A percentile compares a stretch with the other conserved stretches of the same genome.
Conservation (phyloP, 805 yeast genomes). For the Metschnikowia henanensis region DNA sequence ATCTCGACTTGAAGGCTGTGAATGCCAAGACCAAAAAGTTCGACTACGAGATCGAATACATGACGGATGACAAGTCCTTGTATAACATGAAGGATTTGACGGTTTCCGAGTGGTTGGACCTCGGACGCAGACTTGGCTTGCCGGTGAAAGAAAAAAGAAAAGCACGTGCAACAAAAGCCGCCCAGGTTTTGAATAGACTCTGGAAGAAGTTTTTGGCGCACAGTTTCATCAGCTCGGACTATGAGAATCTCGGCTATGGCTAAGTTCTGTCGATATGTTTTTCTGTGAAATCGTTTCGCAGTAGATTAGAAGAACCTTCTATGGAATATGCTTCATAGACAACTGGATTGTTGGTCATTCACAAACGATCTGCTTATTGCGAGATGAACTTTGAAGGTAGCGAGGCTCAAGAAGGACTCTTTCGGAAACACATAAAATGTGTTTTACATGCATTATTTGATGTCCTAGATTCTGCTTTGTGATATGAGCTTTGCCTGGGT, state of each 20-base stretch:
- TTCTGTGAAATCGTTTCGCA: too few relatives aligned
- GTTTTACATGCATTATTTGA: too few relatives aligned
- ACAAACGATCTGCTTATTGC: too few relatives aligned
- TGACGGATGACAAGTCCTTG: slow-evolving; percentile 56
- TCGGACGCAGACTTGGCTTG: slow-evolving; percentile 54
- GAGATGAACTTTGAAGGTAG: too few relatives aligned
- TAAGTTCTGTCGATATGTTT: too few relatives aligned
- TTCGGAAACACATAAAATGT: too few relatives aligned
- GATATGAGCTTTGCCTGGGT: too few relatives aligned
- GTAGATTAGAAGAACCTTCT: too few relatives aligned
- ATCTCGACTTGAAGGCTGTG: slow-evolving; percentile 55
- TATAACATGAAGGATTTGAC: slow-evolving; percentile 54
- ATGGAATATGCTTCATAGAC: too few relatives aligned
- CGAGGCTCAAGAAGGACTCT: too few relatives aligned
- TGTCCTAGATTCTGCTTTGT: too few relatives aligned
- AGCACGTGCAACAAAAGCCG: slow-evolving; percentile 4
- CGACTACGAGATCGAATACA: slow-evolving; percentile 63
- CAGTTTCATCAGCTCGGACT: slow-evolving; percentile 66
- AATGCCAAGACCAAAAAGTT: slow-evolving; percentile 49
- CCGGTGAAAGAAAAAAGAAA: slow-evolving; percentile 24
- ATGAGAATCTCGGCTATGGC: slow-evolving; percentile 51
- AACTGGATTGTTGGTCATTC: too few relatives aligned
- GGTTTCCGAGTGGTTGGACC: slow-evolving; percentile 60
- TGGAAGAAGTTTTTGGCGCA: slow-evolving; percentile 60
- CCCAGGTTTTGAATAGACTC: slow-evolving; percentile 28